A percentile compares a stretch with the other conserved stretches of the same genome.
Conservation (phyloP, 176 grass and related monocot species). For the Aegilops tauschii region DNA sequence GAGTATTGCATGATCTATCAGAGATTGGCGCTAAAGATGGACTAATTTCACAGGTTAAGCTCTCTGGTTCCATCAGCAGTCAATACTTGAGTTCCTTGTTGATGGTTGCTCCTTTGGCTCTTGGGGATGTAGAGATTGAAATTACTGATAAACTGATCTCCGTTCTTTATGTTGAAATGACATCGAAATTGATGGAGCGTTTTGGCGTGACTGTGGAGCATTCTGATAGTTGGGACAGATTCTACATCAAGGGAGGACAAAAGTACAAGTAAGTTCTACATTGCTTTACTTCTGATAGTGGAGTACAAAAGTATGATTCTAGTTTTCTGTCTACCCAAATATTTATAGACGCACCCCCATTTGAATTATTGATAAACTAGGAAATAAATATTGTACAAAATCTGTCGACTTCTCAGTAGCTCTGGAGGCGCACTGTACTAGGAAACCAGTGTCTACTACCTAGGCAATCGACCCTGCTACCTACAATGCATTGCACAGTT, state of each 20-base stretch:
- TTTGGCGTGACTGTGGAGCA: constrained; percentile 79
- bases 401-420: not conserved
- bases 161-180: constrained; percentile 95
- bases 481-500: not conserved
- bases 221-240: constrained; percentile 91
- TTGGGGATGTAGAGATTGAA: constrained; percentile 91
- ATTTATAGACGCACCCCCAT: not conserved
- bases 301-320: not conserved
- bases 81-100: constrained; percentile 89
- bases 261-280: constrained; percentile 69
- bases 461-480: not conserved
- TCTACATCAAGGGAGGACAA: constrained; percentile 92
- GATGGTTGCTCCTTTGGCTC: constrained; percentile 93
- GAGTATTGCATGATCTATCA: not conserved
- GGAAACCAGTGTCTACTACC: not conserved
- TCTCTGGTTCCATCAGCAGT: constrained; percentile 97
- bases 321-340: not conserved
- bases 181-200: constrained; percentile 89
- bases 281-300: constrained; percentile 6
- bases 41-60: constrained; percentile 54
- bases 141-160: constrained; percentile 98
- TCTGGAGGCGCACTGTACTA: not conserved
- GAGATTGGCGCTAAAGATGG: not conserved
- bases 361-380: constrained; percentile 5
- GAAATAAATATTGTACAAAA: not conserved